Evolutionary conservation across 2,329 filamentous ascomycete species (phyloP), one percentile per base, ranked within the genome.

Genomic region (Exophiala sideris): DNA sequence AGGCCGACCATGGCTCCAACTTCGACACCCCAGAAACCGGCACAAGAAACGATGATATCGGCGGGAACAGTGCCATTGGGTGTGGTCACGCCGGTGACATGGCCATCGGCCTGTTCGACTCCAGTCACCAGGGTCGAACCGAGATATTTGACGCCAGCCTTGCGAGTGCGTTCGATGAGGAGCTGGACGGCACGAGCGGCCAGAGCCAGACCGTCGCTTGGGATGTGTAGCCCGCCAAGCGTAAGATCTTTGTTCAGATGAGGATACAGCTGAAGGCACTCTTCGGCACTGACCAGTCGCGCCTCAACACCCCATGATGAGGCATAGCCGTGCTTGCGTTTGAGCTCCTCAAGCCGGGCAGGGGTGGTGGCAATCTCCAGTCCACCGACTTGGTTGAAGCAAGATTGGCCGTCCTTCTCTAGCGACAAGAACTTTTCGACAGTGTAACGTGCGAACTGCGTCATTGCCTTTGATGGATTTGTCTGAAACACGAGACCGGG

Each of bases 21-120:
- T 64, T 86, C 82, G 6, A 85, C 83, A 9, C 83, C 83, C 83
- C 83, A 86, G 66, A 86, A 83, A 0, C 83, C 83, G 5, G 81
- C 83, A 57, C 83, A 86, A 1, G 81, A 85, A 35, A 86, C 68
- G 47, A 85, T 73, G 20, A 85, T 79, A 50, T 86, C 83, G 0
- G 82, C 82, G 0, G 78, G 70, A 16, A 85, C 72, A 0, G 64
- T 75, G 18, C 76, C 76, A 3, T 67, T 67, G 1, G 72, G 68
- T 0, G 80, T 84, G 1, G 58, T 68, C 0, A 85, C 82, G 1
- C 82, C 82, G 0, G 80, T 84, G 10, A 84, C 80, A 2, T 67
- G 73, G 14, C 76, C 74, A 5, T 74, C 65, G 0, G 66, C 62
- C 57, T 74, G 72, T 50, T 81, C 74, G 48, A 86, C 81, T 1